Percentiles rank a stretch among this genome's conserved stretches.
phyloP scores from a whole-genome alignment of 169 alveolate genomes.

The Babesia bigemina region DNA sequence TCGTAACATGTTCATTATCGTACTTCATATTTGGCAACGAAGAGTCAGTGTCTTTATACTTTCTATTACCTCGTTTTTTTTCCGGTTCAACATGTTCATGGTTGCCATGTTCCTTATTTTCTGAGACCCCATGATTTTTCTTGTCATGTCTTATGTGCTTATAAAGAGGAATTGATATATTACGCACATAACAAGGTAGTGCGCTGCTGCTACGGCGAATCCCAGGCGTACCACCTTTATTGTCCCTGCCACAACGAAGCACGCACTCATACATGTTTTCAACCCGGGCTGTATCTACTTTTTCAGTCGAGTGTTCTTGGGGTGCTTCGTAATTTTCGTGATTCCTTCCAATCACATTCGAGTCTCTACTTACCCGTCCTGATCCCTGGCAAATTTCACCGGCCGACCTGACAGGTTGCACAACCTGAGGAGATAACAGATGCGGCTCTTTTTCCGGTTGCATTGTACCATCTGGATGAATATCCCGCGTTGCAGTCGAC shows the following conservation, averaged over 20 bases:
- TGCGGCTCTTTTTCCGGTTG: too few relatives aligned
- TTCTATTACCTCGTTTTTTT: neutral
- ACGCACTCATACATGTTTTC: neutral
- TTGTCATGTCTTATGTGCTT: neutral
- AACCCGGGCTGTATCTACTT: neutral
- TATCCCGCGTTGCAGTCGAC: too few relatives aligned
- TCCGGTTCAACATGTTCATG: neutral
- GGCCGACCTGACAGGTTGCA: neutral
- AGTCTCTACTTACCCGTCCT: neutral
- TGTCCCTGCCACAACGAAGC: neutral
- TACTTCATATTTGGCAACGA: neutral
- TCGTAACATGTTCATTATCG: slow-evolving; percentile 1
- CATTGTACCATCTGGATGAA: too few relatives aligned
- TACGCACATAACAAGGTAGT: slow-evolving; percentile 13
- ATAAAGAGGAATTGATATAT: slow-evolving; percentile 7
- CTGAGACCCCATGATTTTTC: neutral
- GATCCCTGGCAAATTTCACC: neutral
- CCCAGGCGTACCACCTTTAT: neutral
- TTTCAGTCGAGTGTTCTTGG: neutral
- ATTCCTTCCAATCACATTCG: neutral
- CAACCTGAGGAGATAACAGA: too few relatives aligned
- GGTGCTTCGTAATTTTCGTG: too few relatives aligned
- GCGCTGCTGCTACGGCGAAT: slow-evolving; percentile 23
- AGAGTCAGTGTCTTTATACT: neutral
- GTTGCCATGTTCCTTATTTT: neutral